phyloP scores from a whole-genome alignment of 805 yeast species.

The Teunomyces stri region DNA sequence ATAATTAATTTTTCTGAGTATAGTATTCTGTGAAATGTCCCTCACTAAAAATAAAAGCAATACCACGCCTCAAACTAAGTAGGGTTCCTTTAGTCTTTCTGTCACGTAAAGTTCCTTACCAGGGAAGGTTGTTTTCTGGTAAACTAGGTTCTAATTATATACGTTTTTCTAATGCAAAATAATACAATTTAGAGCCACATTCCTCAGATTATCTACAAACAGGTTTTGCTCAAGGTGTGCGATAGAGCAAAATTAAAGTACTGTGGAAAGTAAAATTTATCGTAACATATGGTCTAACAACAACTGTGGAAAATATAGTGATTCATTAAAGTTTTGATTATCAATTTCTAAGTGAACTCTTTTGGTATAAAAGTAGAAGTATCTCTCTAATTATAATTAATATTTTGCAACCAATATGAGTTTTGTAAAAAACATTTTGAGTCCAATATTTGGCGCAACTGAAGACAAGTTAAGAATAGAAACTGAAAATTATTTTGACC shows the following conservation, averaged over 20 bases:
- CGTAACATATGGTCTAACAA: not conserved
- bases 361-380: not conserved
- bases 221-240: not conserved
- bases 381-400: too few species aligned
- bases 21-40: too few species aligned
- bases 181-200: not conserved
- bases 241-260: not conserved
- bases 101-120: too few species aligned
- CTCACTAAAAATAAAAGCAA: too few species aligned
- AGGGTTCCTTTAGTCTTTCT: too few species aligned
- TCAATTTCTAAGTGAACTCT: too few species aligned
- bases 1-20: too few species aligned
- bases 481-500: slow-evolving; percentile 4
- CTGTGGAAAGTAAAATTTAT: not conserved
- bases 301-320: not conserved
- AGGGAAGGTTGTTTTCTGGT: too few species aligned
- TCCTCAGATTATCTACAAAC: not conserved
- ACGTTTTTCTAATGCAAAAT: not conserved
- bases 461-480: not conserved
- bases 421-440: not conserved
- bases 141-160: too few species aligned
- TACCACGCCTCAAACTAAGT: too few species aligned
- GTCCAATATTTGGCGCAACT: not conserved
- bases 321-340: not conserved
- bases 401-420: not conserved